These are phyloP conservation scores for Colletotrichum trifolii DNA, from an alignment of 2,329 filamentous ascomycete genomes.

Conservation along the genomic window DNA sequence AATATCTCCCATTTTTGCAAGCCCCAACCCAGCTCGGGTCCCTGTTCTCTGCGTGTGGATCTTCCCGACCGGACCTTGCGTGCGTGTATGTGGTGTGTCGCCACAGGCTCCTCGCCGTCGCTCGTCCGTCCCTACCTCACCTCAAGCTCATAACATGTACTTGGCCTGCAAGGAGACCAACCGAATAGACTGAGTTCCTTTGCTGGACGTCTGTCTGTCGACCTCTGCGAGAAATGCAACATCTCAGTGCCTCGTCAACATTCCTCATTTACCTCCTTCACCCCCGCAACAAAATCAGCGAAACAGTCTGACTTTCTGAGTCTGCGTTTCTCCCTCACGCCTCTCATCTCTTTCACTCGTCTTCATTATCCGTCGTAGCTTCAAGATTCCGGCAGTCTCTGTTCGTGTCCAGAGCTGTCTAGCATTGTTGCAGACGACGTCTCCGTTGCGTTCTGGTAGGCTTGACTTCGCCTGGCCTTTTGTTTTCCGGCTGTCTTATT, in stretches of 20 bases:
- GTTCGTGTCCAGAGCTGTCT: slow-evolving; percentile 15
- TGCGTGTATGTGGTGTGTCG: slow-evolving; percentile 8
- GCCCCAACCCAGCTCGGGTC: not conserved
- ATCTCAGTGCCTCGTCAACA: slow-evolving; percentile 29
- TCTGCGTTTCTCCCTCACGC: slow-evolving; percentile 34
- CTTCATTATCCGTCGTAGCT: slow-evolving; percentile 17
- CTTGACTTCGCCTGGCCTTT: slow-evolving; percentile 9
- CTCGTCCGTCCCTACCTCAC: slow-evolving; percentile 2
- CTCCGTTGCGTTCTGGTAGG: slow-evolving; percentile 15
- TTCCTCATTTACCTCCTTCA: slow-evolving; percentile 38
- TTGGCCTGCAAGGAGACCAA: slow-evolving; percentile 32
- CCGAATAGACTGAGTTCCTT: not conserved
- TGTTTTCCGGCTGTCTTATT: not conserved
- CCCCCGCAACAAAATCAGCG: slow-evolving; percentile 39
- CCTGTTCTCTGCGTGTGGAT: slow-evolving; percentile 36
- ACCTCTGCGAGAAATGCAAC: slow-evolving; percentile 38
- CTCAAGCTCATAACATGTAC: slow-evolving; percentile 29
- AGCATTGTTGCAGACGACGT: slow-evolving; percentile 12
- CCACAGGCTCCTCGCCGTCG: slow-evolving; percentile 32
- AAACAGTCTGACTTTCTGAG: slow-evolving; percentile 39
- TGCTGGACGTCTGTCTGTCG: slow-evolving; percentile 17
- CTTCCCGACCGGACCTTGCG: slow-evolving; percentile 18
- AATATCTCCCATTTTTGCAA: slow-evolving; percentile 30
- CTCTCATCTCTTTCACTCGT: slow-evolving; percentile 31
- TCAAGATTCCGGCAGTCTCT: not conserved